Base-by-base conservation (phyloP, 768 basidiomycete genomes). In the Amyloporia xantha region DNA sequence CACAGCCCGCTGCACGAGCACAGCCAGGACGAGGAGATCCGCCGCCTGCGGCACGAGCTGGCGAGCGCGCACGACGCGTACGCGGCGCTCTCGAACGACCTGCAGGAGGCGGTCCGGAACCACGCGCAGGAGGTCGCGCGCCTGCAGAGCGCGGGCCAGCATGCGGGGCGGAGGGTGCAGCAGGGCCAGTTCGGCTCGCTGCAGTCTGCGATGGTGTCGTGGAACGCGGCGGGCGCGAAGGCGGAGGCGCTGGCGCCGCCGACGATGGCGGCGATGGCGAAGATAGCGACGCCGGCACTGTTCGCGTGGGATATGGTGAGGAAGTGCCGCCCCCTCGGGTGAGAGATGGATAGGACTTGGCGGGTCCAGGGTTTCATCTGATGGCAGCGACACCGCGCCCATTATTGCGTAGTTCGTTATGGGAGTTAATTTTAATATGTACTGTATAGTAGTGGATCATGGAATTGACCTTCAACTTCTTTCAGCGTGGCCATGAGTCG, bases 1-100 rank as follows among this genome's bases (percentile, higher is more conserved):
- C 33, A 10, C 33, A n/a, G 9, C n/a, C 6, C 38, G 20, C 17
- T 19, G 7, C 9, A 10, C 38, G 38, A 7, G 7, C 38, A 39
- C 10, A 39, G 6, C 10, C 9, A 39, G 38, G 20, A 39, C 38
- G 38, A 21, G 20, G 44, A 45, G 44, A 36, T 45, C 13, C 44
- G 21, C 20, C 33, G 33, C 44, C 44, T 45, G 20, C 44, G 33
- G 26, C 10, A 25, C 19, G 44, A 45, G 19, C 44, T 45, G 15
- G 44, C 19, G 20, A 36, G 28, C n/a, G 30, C 44, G 27, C 28
- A 20, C 30, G 23, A 33, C 10, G 44, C 44, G 10, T 36, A 45
- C 20, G 44, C 44, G 28, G 12, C 30, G 17, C 27, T 45, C 44
- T 19, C 19, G 17, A 23, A 36, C 28, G 38, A 36, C 44, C 27